Evolutionary conservation across 2,329 filamentous ascomycete genomes (phyloP), one percentile per base, ranked within the genome.

Genomic region (Stemphylium vesicarium): DNA sequence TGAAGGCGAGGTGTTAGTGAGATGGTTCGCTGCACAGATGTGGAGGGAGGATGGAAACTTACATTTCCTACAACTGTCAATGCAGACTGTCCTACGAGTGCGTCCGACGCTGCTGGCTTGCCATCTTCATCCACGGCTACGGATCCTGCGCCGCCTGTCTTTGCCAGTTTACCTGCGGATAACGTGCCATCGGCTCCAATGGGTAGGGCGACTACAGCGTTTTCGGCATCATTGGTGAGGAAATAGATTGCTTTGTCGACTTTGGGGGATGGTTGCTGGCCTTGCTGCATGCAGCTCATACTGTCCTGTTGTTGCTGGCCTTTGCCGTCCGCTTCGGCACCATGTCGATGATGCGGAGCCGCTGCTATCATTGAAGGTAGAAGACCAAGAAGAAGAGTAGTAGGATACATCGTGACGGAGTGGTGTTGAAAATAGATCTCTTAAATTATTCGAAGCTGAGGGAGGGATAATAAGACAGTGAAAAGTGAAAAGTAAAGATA

Each of bases 41-140:
- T 24, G 22, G 22, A 24, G 6, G 22, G 22, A 7, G 22, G 7
- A 8, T 13, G n/a, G 22, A 15, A 9, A 53, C 78, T 68, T 73
- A 86, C 84, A 22, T 81, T 86, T 84, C 80, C 83, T 5, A 75
- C 77, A 0, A 85, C 66, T 3, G 78, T 79, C 46, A 87, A 52
- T 2, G 81, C 62, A 1, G 80, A 81, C 62, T 87, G 84, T 36
- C 77, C 78, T 22, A 81, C 72, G 12, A 87, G 69, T 0, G 81
- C 76, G 67, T 87, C 85, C 0, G 81, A 79, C 0, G 64, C 75
- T 1, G 79, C 79, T 8, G 50, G 50, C 0, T 78, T 24, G 74
- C 77, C 3, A 10, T 33, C 43, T 69, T 31, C 47, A 47, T 80
- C 68, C 22, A 84, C 69, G 12, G 73, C 66, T 36, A 69, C 77